Evolutionary conservation across 371 early-diverging fungal genomes (phyloP), one percentile per base, ranked within the genome.

Genomic region (Ecytonucleospora hepatopenaei): DNA sequence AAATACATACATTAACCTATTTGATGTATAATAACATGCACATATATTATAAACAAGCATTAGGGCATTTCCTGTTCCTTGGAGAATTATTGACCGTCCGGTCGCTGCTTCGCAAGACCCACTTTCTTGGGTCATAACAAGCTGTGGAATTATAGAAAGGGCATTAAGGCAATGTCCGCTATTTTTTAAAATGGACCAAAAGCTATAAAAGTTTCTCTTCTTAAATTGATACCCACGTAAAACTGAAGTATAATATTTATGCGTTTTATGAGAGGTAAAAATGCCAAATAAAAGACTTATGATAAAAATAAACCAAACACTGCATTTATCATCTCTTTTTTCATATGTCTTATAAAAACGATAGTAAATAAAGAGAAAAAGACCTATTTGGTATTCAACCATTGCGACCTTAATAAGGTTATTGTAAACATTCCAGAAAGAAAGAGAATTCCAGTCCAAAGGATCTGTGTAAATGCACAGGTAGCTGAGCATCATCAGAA

Each of bases 21-120:
- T 27, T 28, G 5, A 62, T 67, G 30, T 23, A 47, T 27, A 68
- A 2, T 33, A 23, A 23, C 92, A 86, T 19, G 5, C 4, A 24
- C 56, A 12, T 5, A 30, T 24, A 12, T n/a, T 16, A 71, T 90
- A 88, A 33, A 94, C 84, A 93, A 96, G 95, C 74, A 92, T 91
- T 56, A 92, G 60, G 16, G 19, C 92, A 77, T 0, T 84, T 86
- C 33, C 98, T 87, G 77, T 98, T 96, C 0, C 86, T 87, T 2
- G 96, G 97, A 21, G 96, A 78, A 1, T 94, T 90, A 79, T 93
- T 89, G 34, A 96, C 79, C 79, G 94, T 95, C 73, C 92, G 92
- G 0, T 90, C 87, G 0, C 95, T 98, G 71, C 95, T 71, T 96
- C 96, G 5, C 93, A 93, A 76, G 95, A 94, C 21, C 95, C 94